Percentiles rank a stretch among this genome's conserved stretches.
phyloP scores from a whole-genome alignment of 306 rosid species.

The Rosa persica region DNA sequence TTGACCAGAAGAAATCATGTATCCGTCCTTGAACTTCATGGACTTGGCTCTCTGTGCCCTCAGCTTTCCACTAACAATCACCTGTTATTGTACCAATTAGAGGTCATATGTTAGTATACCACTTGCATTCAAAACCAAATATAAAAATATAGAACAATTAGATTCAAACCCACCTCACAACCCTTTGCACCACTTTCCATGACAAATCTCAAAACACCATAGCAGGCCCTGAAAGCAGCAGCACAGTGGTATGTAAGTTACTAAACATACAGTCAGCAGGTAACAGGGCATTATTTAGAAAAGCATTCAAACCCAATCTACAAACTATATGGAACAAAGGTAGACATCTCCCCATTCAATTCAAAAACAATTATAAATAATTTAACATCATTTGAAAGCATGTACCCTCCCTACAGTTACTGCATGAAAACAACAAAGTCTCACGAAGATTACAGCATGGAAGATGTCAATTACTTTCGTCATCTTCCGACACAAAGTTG shows the following conservation, averaged over 20 bases:
- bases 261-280: neutral
- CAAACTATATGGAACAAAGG: too few relatives aligned
- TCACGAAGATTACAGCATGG: constrained; percentile 6
- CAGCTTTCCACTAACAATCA: constrained; percentile 83
- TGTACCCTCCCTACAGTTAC: constrained; percentile 14
- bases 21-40: constrained; percentile 94
- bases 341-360: neutral
- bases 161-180: constrained; percentile 43
- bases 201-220: constrained; percentile 56
- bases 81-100: constrained; percentile 35
- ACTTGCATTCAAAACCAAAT: neutral
- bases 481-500: constrained; percentile 43
- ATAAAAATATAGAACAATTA: neutral
- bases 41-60: constrained; percentile 92
- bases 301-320: neutral
- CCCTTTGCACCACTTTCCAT: constrained; percentile 71
- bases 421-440: constrained; percentile 7
- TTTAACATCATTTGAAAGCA: neutral
- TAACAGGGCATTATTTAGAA: neutral
- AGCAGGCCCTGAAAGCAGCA: constrained; percentile 48
- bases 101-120: neutral
- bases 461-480: constrained; percentile 8
- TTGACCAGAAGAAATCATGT: constrained; percentile 95
- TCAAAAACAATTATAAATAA: neutral
- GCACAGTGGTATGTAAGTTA: neutral